Evolutionary conservation across 192 early-diverging fungal genomes (phyloP), one percentile per base, ranked within the genome.

Genomic region (Funneliformis mosseae): DNA sequence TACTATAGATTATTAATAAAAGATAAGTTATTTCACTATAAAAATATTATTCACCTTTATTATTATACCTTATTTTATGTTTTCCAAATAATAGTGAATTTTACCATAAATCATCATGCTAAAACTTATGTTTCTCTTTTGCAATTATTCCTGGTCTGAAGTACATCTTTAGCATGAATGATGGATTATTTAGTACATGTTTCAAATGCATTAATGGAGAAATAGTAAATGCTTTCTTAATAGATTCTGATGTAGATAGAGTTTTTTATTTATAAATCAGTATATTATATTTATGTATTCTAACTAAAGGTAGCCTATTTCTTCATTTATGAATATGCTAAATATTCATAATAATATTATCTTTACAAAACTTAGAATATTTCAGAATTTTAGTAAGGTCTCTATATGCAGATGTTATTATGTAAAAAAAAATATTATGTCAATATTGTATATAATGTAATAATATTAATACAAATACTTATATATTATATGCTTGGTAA

Each of bases 331-430:
- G n/a, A n/a, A n/a, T n/a, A n/a, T n/a, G n/a, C n/a, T n/a, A n/a
- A 75, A 75, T 75, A 60, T 75, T 75, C 38, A 21, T 50, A 6
- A 23, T 38, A 59, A 60, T 16, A n/a, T 75, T 50, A 0, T 72
- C 23, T 0, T 39, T 75, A 3, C 3, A 5, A 75, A 8, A 75
- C 0, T 75, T 18, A 0, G 27, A 27, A 25, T 59, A 23, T 16
- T 38, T 28, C 12, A 75, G 27, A 33, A 59, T 75, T 5, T 75
- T 50, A 0, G 46, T 8, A 33, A 75, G 74, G 33, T 75, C 50
- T 75, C 60, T 11, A 75, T 75, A 75, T 25, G 74, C 74, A 9
- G 25, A 9, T 9, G 74, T 75, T 4, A 50, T 28, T 75, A 75
- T 11, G 60, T 23, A 41, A 72, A 42, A 66, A n/a, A n/a, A n/a